Conservation (phyloP, 768 basidiomycete species). For the Mycena venus region DNA sequence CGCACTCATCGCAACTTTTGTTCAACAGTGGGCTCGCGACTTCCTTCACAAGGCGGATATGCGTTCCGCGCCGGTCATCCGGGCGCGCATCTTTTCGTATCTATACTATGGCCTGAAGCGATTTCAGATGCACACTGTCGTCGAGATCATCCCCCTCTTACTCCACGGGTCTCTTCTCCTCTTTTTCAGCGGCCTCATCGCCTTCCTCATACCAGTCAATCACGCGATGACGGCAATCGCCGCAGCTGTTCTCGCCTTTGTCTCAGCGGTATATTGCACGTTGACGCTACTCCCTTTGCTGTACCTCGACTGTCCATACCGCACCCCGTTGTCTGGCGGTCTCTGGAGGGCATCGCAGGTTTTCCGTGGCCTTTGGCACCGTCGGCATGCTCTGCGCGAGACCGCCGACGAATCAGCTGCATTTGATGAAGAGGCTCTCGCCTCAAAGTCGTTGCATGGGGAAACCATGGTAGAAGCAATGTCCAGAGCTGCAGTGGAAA, state of each 20-base stretch:
- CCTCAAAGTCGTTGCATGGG: background rate
- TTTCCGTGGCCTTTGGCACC: background rate
- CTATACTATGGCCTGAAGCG: too few relatives aligned
- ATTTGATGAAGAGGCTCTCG: background rate
- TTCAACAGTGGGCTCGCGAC: background rate
- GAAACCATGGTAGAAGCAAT: background rate
- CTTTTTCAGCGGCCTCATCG: background rate
- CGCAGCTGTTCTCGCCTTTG: background rate
- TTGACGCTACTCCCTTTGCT: background rate
- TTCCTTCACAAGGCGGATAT: too few relatives aligned
- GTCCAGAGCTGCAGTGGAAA: background rate
- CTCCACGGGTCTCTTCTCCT: background rate
- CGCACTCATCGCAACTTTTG: background rate
- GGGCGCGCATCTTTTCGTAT: too few relatives aligned
- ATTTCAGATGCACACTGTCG: background rate
- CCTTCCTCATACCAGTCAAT: background rate
- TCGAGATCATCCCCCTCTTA: background rate
- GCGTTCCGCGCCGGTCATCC: too few relatives aligned
- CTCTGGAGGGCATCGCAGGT: background rate
- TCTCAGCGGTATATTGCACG: background rate
- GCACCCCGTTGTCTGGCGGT: background rate
- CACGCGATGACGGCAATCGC: background rate
- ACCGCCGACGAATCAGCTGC: background rate
- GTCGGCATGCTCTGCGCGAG: background rate
- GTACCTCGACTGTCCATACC: background rate